Conservation (phyloP, 106 monocot genomes). For the Triglochin maritima region DNA sequence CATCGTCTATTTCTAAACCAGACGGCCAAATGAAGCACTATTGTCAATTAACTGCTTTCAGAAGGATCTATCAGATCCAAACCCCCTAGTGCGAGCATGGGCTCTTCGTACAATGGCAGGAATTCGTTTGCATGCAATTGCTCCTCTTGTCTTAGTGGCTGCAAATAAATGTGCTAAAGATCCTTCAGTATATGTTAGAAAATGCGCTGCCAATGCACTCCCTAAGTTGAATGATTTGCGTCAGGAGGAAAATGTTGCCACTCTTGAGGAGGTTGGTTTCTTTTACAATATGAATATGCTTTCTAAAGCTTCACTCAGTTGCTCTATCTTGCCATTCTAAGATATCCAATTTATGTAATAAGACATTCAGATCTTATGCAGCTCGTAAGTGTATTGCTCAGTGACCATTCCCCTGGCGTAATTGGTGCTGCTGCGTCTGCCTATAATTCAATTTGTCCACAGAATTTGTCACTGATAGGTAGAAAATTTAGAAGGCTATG, state of each 20-base stretch:
- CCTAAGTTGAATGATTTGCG: conserved; percentile 73
- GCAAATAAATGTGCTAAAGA: conserved; percentile 76
- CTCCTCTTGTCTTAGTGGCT: conserved; percentile 64
- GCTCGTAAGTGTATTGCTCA: conserved; percentile 62
- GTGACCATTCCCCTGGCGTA: conserved; percentile 71
- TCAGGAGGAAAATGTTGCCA: conserved; percentile 51
- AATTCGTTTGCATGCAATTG: conserved; percentile 70
- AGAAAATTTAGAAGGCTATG: conserved; percentile 69
- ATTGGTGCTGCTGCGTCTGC: conserved; percentile 84
- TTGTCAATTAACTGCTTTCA: conserved; percentile 95
- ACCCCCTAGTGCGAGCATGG: conserved; percentile 88
- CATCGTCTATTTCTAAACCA: conserved; percentile 6
- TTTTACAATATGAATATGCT: neutral
- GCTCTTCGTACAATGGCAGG: conserved; percentile 93
- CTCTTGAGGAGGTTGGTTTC: conserved; percentile 56
- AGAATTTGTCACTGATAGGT: conserved; percentile 48
- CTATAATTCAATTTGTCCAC: conserved; percentile 68
- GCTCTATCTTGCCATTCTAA: too few relatives aligned
- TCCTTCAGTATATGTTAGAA: conserved; percentile 89
- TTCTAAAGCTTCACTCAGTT: neutral
- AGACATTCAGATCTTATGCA: conserved; percentile 26
- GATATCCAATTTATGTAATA: too few relatives aligned
- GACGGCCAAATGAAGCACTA: conserved; percentile 92
- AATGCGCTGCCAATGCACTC: conserved; percentile 91
- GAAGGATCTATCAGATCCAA: conserved; percentile 87